phyloP scores from a whole-genome alignment of 192 early-diverging fungal species.

The Mortierella claussenii region DNA sequence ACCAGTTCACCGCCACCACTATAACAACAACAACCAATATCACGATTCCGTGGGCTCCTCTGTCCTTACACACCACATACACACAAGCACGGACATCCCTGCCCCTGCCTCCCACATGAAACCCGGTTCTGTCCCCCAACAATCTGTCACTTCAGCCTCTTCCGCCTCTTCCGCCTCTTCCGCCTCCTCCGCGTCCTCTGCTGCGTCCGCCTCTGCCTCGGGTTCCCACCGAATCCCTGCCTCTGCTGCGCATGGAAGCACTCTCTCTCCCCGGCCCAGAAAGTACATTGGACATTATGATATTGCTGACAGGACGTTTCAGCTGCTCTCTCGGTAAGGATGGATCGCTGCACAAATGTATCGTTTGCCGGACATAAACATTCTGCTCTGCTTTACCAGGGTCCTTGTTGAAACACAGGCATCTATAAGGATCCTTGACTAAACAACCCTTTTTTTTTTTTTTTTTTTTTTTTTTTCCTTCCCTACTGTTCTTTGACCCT shows the following conservation, averaged over 20 bases:
- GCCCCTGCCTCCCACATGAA: background rate
- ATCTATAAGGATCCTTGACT: too few relatives aligned
- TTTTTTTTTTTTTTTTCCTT: too few relatives aligned
- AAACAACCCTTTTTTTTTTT: too few relatives aligned
- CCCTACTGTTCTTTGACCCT: background rate
- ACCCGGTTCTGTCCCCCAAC: background rate
- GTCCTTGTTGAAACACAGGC: too few relatives aligned
- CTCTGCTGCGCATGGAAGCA: background rate
- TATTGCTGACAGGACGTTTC: constrained; percentile 51
- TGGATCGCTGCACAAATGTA: too few relatives aligned
- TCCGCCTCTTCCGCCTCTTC: background rate
- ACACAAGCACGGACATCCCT: background rate
- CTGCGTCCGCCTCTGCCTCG: background rate
- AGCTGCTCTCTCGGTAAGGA: constrained; percentile 46
- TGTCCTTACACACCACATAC: too few relatives aligned
- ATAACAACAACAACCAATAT: too few relatives aligned
- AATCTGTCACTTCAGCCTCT: background rate
- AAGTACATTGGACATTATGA: constrained; percentile 51
- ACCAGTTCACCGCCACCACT: background rate
- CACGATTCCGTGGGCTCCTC: background rate
- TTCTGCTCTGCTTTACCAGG: too few relatives aligned
- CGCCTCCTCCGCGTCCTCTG: background rate
- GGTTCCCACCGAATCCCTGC: constrained; percentile 4
- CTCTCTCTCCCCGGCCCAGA: constrained; percentile 12
- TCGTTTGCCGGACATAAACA: too few relatives aligned